Percentiles rank a stretch among this genome's conserved stretches.
phyloP scores from a whole-genome alignment of 108 stramenopile species.

The Stephanodiscus triporus region DNA sequence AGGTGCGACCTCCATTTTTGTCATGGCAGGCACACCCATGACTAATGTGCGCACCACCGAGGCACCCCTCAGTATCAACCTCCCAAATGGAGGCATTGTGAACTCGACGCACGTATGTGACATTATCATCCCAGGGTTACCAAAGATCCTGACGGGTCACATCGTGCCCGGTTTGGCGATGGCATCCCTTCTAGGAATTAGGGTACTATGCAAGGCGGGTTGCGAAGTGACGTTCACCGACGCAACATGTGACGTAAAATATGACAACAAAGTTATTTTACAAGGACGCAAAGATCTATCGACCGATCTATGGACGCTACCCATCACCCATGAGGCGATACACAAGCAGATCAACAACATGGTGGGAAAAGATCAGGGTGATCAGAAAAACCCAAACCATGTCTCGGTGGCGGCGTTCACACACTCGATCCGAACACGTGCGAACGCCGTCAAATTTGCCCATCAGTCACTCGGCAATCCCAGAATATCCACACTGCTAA shows the following conservation, averaged over 20 bases:
- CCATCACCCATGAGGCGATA: slow-evolving; percentile 1
- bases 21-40: neutral
- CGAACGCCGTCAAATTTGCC: no score
- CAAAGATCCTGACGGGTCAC: neutral
- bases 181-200: neutral
- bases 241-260: slow-evolving; percentile 8
- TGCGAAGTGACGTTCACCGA: slow-evolving; percentile 18
- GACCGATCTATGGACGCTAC: slow-evolving; percentile 26
- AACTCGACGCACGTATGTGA: slow-evolving; percentile 34
- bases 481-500: no score
- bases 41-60: neutral
- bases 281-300: slow-evolving; percentile 3
- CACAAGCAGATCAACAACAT: neutral
- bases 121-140: slow-evolving; percentile 7
- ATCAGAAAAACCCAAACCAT: no score
- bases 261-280: slow-evolving; percentile 7
- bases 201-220: slow-evolving; percentile 17
- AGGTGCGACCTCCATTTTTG: slow-evolving; percentile 21
- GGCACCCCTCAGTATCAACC: slow-evolving; percentile 8
- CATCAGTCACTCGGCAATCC: no score
- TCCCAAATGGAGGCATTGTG: slow-evolving; percentile 23
- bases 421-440: no score
- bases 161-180: neutral
- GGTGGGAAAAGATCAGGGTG: no score
- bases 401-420: no score